A percentile compares a stretch with the other conserved stretches of the same genome.
These are phyloP conservation scores for Flammula alnicola DNA, from an alignment of 1,284 basidiomycete species.

Conservation along the genomic window DNA sequence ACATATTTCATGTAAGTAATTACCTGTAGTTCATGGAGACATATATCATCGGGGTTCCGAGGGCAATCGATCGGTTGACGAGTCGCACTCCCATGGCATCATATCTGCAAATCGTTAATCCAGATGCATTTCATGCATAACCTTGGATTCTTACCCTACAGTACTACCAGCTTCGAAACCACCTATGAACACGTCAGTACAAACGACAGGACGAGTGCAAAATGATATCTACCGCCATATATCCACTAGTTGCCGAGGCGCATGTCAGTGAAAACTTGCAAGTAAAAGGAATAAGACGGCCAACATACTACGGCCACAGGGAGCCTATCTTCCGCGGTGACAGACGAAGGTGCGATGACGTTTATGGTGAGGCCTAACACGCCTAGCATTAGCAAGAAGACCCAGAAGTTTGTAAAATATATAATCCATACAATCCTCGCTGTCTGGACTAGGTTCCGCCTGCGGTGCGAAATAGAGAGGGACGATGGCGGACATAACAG, in stretches of 20 bases:
- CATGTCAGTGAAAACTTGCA: no score
- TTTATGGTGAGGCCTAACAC: slow-evolving; percentile 60
- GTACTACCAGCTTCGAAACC: slow-evolving; percentile 50
- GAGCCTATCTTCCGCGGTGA: slow-evolving; percentile 44
- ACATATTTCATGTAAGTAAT: no score
- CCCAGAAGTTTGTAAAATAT: neutral
- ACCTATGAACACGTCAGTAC: slow-evolving; percentile 31
- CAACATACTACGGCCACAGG: slow-evolving; percentile 60
- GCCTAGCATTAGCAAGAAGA: neutral
- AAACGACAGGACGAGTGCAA: neutral
- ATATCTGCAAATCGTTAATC: slow-evolving; percentile 35
- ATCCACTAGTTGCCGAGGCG: slow-evolving; percentile 66
- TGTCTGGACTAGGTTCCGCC: slow-evolving; percentile 28
- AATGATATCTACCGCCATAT: slow-evolving; percentile 46
- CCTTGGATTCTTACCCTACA: slow-evolving; percentile 33
- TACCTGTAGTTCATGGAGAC: slow-evolving; percentile 32
- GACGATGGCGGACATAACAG: slow-evolving; percentile 18
- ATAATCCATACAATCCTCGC: slow-evolving; percentile 52
- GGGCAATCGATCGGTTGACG: slow-evolving; percentile 50
- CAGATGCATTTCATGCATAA: no score
- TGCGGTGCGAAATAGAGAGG: slow-evolving; percentile 13
- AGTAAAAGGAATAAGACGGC: no score
- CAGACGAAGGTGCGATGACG: slow-evolving; percentile 51
- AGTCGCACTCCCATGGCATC: slow-evolving; percentile 40
- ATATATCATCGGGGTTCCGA: slow-evolving; percentile 29